Percentiles rank a stretch among this genome's conserved stretches.
Evolutionary conservation across 116 monocot genomes (phyloP).

Genomic region (Phalaenopsis hybrid): DNA sequence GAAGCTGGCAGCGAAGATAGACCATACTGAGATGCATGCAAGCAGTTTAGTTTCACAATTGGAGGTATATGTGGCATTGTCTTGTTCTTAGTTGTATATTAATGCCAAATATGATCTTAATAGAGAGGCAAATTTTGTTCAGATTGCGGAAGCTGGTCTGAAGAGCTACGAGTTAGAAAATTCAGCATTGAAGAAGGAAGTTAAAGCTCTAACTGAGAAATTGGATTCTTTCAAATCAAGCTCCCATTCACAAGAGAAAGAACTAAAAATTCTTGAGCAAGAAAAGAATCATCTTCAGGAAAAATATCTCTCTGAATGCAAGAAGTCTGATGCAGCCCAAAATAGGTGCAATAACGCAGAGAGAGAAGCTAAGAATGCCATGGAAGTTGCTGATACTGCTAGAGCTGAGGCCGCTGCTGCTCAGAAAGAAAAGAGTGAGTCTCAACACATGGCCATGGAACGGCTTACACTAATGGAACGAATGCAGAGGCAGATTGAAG

Average conservation of each 20-base stretch:
- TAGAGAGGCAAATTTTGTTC: too few species aligned
- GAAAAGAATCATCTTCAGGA: slow-evolving; percentile 73
- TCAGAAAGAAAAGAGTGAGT: slow-evolving; percentile 65
- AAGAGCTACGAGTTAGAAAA: slow-evolving; percentile 38
- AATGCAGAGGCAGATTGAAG: slow-evolving; percentile 47
- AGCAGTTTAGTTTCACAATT: slow-evolving; percentile 40
- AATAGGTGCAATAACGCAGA: slow-evolving; percentile 58
- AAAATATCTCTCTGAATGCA: slow-evolving; percentile 59
- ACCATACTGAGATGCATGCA: slow-evolving; percentile 33
- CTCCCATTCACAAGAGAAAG: slow-evolving; percentile 48
- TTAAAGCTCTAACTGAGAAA: slow-evolving; percentile 35
- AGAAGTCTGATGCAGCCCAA: slow-evolving; percentile 65
- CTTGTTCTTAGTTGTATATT: slow-evolving; percentile 17
- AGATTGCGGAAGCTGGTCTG: too few species aligned
- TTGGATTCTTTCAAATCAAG: slow-evolving; percentile 37
- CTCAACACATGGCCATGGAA: slow-evolving; percentile 61
- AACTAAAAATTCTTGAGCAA: slow-evolving; percentile 65
- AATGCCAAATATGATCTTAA: not conserved
- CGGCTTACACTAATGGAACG: slow-evolving; percentile 62
- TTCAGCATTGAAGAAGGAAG: slow-evolving; percentile 49
- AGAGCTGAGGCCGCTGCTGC: slow-evolving; percentile 50
- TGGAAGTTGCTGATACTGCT: slow-evolving; percentile 66
- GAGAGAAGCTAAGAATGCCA: slow-evolving; percentile 59
- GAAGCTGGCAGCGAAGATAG: slow-evolving; percentile 44
- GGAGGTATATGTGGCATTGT: slow-evolving; percentile 32